Percentiles rank a stretch among this genome's conserved stretches.
Conservation (phyloP, 2,329 filamentous ascomycete genomes). For the Coniochaeta sp. region DNA sequence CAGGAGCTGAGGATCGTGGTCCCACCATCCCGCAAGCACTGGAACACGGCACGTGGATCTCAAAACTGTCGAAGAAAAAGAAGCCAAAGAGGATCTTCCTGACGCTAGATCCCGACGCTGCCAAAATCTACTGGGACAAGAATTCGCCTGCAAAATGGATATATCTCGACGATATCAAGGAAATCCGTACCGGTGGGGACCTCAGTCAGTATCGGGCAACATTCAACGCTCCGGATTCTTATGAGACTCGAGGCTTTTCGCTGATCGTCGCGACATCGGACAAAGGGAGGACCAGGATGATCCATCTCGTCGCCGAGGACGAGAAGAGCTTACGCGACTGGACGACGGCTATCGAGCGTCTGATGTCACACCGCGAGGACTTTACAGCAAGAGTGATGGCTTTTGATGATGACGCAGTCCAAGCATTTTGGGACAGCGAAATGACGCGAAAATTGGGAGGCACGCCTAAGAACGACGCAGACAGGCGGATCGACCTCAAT, state of each 20-base stretch:
- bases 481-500: conserved; percentile 67
- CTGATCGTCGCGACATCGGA: conserved; percentile 79
- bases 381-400: conserved; percentile 85
- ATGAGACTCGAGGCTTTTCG: conserved; percentile 75
- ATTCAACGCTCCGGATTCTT: conserved; percentile 59
- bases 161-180: conserved; percentile 91
- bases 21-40: conserved; percentile 72
- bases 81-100: conserved; percentile 64
- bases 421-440: conserved; percentile 78
- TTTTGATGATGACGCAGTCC: conserved; percentile 75
- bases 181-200: conserved; percentile 76
- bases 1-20: conserved; percentile 36
- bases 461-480: conserved; percentile 40
- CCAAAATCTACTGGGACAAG: conserved; percentile 83
- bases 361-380: conserved; percentile 73
- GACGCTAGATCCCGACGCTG: conserved; percentile 72
- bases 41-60: conserved; percentile 69
- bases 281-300: conserved; percentile 67
- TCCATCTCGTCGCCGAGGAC: conserved; percentile 80
- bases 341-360: conserved; percentile 79
- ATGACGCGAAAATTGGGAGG: conserved; percentile 63
- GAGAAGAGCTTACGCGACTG: conserved; percentile 66
- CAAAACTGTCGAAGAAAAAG: conserved; percentile 85
- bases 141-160: conserved; percentile 73
- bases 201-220: conserved; percentile 86